phyloP scores from a whole-genome alignment of 441 rosid genomes.

The Bocquillonia castaneifolia region DNA sequence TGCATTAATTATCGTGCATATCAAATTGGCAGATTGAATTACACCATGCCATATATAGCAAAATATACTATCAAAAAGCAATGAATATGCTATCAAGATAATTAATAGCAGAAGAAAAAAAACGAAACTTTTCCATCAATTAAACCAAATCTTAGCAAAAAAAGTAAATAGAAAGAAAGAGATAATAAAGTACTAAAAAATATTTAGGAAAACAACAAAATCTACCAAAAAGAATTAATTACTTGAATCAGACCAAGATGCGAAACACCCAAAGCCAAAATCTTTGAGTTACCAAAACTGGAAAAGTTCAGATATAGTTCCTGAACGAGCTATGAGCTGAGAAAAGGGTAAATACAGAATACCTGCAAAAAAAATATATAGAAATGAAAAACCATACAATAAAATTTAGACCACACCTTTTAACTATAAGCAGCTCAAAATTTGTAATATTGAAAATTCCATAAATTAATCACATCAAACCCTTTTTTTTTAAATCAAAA shows the following conservation, averaged over 20 bases:
- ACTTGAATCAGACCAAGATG: constrained; percentile 40
- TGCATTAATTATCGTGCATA: constrained; percentile 18
- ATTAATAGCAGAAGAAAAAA: constrained; percentile 1
- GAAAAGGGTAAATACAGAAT: constrained; percentile 27
- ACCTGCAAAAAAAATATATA: constrained; percentile 30
- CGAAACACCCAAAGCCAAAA: constrained; percentile 19
- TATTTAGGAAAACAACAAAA: constrained; percentile 11
- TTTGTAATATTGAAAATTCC: constrained; percentile 1
- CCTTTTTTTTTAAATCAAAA: not conserved
- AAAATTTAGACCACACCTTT: constrained; percentile 7
- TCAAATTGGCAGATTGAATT: constrained; percentile 15
- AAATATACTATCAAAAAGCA: constrained; percentile 11
- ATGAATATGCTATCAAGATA: not conserved
- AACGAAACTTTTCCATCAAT: constrained; percentile 20
- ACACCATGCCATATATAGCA: constrained; percentile 15
- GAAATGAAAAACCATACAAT: not conserved
- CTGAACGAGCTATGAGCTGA: constrained; percentile 41
- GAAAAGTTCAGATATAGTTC: constrained; percentile 27
- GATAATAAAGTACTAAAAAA: not conserved
- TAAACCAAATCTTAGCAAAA: not conserved
- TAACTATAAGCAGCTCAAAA: constrained; percentile 11
- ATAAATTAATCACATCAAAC: constrained; percentile 13
- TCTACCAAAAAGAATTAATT: constrained; percentile 7
- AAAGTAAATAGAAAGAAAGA: not conserved
- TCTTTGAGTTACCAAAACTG: constrained; percentile 12